Evolutionary conservation across 495 filamentous ascomycete genomes (phyloP), one percentile per base, ranked within the genome.

Genomic region (Aspergillus asperescens): DNA sequence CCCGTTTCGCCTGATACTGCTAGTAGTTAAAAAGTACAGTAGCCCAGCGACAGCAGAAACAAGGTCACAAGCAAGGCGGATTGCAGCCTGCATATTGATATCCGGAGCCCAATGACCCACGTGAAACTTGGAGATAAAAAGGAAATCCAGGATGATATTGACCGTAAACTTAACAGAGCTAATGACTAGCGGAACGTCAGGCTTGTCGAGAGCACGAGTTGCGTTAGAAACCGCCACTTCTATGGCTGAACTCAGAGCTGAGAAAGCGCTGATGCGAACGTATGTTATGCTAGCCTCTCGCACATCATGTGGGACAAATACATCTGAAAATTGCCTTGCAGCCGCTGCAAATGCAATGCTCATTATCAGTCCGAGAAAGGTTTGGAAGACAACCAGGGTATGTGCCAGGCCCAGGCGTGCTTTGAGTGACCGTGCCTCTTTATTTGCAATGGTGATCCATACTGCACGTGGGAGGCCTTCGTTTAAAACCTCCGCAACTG

Each of bases 121-220:
- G 58, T 85, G 84, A 54, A 85, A 85, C 10, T 71, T 79, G 1
- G 85, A 89, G 9, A 89, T 77, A 19, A 89, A 63, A n/a, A 89
- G 57, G 22, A 89, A 51, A 49, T 90, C 86, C 0, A 89, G 71
- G 12, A 87, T 51, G 40, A 89, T 89, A 60, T 89, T 89, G 42
- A 86, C 61, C 5, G 69, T 65, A 48, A 85, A 81, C 51, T 84
- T 85, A 9, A 73, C 71, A 0, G 71, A 73, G 60, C 77, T 87
- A 59, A 89, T 87, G 18, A 89, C 54, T 0, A 90, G 64, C 8
- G 86, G 85, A 1, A 90, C 80, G 59, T 89, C 86, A 0, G 87
- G 87, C 48, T 80, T 76, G 67, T 89, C 86, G 20, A 89, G 68
- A 1, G 85, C 81, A 47, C 86, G 67, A 3, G 86, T 89, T 3